phyloP scores from a whole-genome alignment of 768 basidiomycete species.

The Leccinellum luteum region DNA sequence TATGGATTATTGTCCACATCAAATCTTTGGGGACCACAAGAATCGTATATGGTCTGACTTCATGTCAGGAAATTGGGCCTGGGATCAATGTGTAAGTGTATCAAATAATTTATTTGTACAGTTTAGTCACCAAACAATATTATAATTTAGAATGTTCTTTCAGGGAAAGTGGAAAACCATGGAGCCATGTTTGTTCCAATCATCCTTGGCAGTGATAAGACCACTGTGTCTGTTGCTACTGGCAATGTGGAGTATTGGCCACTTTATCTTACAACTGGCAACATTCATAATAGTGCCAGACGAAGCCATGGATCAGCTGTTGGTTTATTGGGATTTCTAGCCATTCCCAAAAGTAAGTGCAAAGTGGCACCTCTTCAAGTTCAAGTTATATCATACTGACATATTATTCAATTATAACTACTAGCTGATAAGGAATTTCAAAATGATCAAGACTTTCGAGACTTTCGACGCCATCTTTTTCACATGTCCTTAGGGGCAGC shows the following conservation, averaged over 20 bases:
- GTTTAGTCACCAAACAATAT: not conserved
- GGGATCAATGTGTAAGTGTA: not conserved
- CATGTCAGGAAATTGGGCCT: not conserved
- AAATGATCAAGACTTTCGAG: not conserved
- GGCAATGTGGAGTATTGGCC: not conserved
- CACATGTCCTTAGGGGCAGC: not conserved
- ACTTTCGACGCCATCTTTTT: not conserved
- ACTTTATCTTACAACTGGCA: not conserved
- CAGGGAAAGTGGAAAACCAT: not conserved
- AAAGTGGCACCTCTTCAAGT: no score
- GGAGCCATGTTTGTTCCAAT: not conserved
- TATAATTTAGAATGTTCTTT: not conserved
- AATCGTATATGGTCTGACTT: not conserved
- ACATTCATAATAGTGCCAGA: not conserved
- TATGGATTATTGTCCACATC: not conserved
- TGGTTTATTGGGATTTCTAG: not conserved
- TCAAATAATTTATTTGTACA: no score
- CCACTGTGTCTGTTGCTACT: not conserved
- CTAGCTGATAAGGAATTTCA: not conserved
- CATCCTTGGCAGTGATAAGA: not conserved
- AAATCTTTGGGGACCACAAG: not conserved
- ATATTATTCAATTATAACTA: no score
- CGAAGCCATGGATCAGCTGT: not conserved
- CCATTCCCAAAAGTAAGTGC: not conserved
- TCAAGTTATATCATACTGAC: no score